Evolutionary conservation across 2,329 filamentous ascomycete species (phyloP), one percentile per base, ranked within the genome.

Genomic region (Colletotrichum cordylinicola): DNA sequence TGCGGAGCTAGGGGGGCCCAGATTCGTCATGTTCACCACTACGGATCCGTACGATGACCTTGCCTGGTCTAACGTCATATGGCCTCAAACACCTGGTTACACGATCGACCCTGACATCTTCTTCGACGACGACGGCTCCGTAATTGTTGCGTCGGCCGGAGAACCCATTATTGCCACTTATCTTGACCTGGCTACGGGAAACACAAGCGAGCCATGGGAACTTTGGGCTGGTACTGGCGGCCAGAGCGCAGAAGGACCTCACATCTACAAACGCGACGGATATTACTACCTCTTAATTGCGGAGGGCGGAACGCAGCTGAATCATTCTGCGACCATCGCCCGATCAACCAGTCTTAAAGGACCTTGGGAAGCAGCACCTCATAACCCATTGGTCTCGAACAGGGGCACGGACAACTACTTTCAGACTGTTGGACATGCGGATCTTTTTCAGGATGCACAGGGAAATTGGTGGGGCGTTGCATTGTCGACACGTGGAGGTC

Each of bases 201-300:
- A 80, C 29, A 43, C 21, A 13, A 67, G 84, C 16, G 80, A 81
- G 58, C 78, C 81, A n/a, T 77, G 81, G 10, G 78, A 77, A n/a
- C 70, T 89, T 24, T 88, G 88, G 81, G 86, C 87, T 43, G 89
- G 88, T 4, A 87, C 84, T 2, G 85, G 85, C 2, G 85, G 80
- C 65, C 66, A 84, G 76, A 78, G 86, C 80, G 78, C 88, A 1
- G 87, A 89, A 74, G 90, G 89, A 0, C 90, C 90, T 0, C 90
- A 91, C 62, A 85, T 92, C 18, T 89, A 89, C 78, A 85, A 84
- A 58, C 87, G 87, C 52, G 88, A 89, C 33, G 85, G 82, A 0
- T 90, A 85, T 76, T 91, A 90, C 77, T 91, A 91, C 75, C 81
- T 91, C 6, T 80, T 91, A 31, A 87, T 86, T 2, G 88, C 90